Percentiles rank a stretch among this genome's conserved stretches.
Conservation (phyloP, 2,329 filamentous ascomycete genomes). For the Botrytis medusae region DNA sequence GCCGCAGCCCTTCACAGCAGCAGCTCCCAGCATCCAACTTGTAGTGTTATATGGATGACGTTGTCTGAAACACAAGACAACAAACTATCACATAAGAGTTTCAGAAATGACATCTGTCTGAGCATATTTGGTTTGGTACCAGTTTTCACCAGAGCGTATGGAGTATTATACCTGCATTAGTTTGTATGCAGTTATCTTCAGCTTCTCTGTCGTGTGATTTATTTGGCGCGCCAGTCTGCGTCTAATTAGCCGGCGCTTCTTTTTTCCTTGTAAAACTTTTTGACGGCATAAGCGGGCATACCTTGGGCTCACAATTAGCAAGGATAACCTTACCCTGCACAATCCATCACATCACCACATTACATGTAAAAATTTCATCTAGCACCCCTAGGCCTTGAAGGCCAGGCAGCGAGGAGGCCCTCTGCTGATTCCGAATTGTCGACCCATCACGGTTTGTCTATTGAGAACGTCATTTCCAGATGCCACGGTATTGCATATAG, state of each 20-base stretch:
- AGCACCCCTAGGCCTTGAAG: not conserved
- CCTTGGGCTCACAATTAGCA: not conserved
- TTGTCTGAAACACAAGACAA: not conserved
- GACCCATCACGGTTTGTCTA: not conserved
- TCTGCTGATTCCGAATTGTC: not conserved
- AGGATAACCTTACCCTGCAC: conserved; percentile 14
- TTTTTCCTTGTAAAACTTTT: not conserved
- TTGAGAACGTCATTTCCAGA: not conserved
- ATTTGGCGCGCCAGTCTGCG: conserved; percentile 16
- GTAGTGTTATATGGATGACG: conserved; percentile 1
- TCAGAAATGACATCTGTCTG: not conserved
- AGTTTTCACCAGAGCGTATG: not conserved
- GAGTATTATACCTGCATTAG: not conserved
- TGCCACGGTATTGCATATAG: conserved; percentile 18
- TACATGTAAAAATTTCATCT: not conserved
- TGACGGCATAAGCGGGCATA: conserved; percentile 17
- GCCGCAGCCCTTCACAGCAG: not conserved
- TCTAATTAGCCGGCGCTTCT: conserved; percentile 20
- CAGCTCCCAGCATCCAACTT: conserved; percentile 1
- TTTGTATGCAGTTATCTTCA: conserved; percentile 15
- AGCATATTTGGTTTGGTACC: not conserved
- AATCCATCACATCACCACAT: conserved; percentile 3
- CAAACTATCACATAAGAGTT: not conserved
- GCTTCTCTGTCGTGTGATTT: conserved; percentile 9
- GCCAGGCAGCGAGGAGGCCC: not conserved